These are phyloP conservation scores for Mycena albidolilacea DNA, from an alignment of 768 basidiomycete genomes.

Conservation along the genomic window DNA sequence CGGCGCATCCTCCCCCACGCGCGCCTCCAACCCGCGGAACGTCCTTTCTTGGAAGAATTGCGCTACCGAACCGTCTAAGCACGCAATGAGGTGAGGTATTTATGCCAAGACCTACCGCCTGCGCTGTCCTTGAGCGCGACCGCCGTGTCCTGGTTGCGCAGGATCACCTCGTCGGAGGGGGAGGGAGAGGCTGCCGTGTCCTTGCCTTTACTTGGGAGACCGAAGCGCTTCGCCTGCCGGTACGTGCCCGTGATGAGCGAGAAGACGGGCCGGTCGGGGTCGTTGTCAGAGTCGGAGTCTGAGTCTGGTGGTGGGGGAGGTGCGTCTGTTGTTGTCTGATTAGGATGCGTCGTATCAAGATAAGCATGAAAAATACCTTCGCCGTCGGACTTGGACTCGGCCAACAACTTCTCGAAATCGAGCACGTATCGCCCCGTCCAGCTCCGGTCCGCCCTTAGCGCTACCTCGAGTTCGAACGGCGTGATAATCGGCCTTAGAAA, in stretches of 20 bases:
- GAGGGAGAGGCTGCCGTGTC: constrained; percentile 28
- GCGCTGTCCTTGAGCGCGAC: constrained; percentile 76
- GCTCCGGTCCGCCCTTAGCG: constrained; percentile 75
- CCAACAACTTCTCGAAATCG: constrained; percentile 77
- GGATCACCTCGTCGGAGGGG: constrained; percentile 55
- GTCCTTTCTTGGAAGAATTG: constrained; percentile 81
- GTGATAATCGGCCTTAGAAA: constrained; percentile 94
- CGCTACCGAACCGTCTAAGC: constrained; percentile 53
- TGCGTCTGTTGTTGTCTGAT: constrained; percentile 2
- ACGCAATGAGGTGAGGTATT: not conserved
- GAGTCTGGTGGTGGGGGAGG: constrained; percentile 7
- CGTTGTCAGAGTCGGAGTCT: constrained; percentile 38
- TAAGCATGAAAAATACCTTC: not conserved
- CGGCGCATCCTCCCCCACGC: constrained; percentile 84
- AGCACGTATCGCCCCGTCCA: constrained; percentile 88
- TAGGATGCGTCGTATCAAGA: not conserved
- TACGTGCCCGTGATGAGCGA: constrained; percentile 91
- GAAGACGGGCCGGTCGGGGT: constrained; percentile 84
- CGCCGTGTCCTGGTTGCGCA: constrained; percentile 76
- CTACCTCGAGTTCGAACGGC: constrained; percentile 90
- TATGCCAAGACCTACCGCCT: constrained; percentile 66
- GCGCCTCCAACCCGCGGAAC: constrained; percentile 86
- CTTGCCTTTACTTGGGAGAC: constrained; percentile 50
- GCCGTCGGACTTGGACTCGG: constrained; percentile 37
- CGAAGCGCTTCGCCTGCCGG: constrained; percentile 81